A percentile compares a stretch with the other conserved stretches of the same genome.
phyloP scores from a whole-genome alignment of 176 grass and related monocot genomes.

The Pontederia crassipes region DNA sequence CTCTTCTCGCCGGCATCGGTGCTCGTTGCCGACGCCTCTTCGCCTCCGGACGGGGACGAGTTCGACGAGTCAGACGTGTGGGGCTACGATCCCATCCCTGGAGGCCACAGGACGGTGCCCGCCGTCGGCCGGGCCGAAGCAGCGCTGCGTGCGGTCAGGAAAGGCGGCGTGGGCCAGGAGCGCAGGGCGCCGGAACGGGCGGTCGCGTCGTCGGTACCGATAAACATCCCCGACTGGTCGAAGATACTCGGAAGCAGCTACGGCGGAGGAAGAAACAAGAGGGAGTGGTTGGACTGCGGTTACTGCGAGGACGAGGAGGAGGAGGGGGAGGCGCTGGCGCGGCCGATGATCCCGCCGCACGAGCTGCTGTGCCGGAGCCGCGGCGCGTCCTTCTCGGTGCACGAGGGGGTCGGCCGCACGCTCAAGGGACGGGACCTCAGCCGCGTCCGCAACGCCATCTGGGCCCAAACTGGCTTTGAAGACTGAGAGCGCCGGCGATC shows the following conservation, averaged over 20 bases:
- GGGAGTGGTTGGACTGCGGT: slow-evolving; percentile 15
- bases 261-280: slow-evolving; percentile 11
- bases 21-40: too few species aligned
- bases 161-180: too few species aligned
- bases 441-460: slow-evolving; percentile 93
- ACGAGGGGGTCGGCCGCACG: slow-evolving; percentile 75
- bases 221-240: slow-evolving; percentile 88
- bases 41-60: background rate
- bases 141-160: too few species aligned
- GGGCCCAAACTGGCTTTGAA: slow-evolving; percentile 89
- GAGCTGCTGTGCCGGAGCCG: slow-evolving; percentile 66
- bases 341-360: slow-evolving; percentile 69
- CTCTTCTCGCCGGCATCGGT: background rate
- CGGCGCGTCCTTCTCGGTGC: slow-evolving; percentile 70
- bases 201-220: slow-evolving; percentile 45
- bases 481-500: slow-evolving; percentile 25
- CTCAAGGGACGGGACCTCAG: slow-evolving; percentile 92
- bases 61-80: slow-evolving; percentile 11
- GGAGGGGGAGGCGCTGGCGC: background rate
- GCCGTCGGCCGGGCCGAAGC: slow-evolving; percentile 4
- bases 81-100: background rate
- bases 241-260: slow-evolving; percentile 63
- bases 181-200: background rate
- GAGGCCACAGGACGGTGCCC: slow-evolving; percentile 6
- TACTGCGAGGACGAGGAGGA: slow-evolving; percentile 17